Evolutionary conservation across 768 basidiomycete genomes (phyloP).

Genomic region (Trametes maxima): DNA sequence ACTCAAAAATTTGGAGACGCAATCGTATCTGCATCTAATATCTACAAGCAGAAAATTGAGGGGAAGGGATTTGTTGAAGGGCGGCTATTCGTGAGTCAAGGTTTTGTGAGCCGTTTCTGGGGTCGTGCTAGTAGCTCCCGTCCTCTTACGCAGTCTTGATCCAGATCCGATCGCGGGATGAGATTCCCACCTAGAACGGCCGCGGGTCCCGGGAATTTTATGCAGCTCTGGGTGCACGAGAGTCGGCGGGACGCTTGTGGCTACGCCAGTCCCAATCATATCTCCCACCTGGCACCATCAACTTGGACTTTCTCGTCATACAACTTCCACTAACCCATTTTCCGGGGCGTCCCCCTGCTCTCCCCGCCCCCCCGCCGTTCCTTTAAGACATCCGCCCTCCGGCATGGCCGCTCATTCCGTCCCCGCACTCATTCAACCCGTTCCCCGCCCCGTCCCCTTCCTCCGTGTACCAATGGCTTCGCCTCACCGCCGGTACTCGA

Average conservation of each 20-base stretch:
- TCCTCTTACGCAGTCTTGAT: slow-evolving; percentile 3
- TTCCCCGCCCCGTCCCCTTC: slow-evolving; percentile 28
- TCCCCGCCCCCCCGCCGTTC: background rate
- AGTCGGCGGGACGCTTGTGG: slow-evolving; percentile 12
- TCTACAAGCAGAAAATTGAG: no score
- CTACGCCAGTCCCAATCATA: slow-evolving; percentile 10
- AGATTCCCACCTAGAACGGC: slow-evolving; percentile 6
- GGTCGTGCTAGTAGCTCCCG: no score
- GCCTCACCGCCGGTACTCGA: slow-evolving; percentile 20
- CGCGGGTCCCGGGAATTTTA: slow-evolving; percentile 4
- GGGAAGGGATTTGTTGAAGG: no score
- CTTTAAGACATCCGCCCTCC: slow-evolving; percentile 3
- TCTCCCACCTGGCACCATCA: slow-evolving; percentile 5
- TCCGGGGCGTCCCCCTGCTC: background rate
- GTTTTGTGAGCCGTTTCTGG: no score
- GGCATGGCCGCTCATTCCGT: background rate
- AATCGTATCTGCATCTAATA: no score
- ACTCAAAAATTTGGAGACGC: no score
- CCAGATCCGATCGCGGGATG: slow-evolving; percentile 10
- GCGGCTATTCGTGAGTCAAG: no score
- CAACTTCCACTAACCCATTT: slow-evolving; percentile 1
- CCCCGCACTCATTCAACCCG: slow-evolving; percentile 1
- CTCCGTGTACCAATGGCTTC: slow-evolving; percentile 26
- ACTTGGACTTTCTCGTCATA: slow-evolving; percentile 7
- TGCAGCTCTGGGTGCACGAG: slow-evolving; percentile 1